Evolutionary conservation across 2,329 filamentous ascomycete species (phyloP), one percentile per base, ranked within the genome.

Genomic region (Ceratocystis diversiconidia): DNA sequence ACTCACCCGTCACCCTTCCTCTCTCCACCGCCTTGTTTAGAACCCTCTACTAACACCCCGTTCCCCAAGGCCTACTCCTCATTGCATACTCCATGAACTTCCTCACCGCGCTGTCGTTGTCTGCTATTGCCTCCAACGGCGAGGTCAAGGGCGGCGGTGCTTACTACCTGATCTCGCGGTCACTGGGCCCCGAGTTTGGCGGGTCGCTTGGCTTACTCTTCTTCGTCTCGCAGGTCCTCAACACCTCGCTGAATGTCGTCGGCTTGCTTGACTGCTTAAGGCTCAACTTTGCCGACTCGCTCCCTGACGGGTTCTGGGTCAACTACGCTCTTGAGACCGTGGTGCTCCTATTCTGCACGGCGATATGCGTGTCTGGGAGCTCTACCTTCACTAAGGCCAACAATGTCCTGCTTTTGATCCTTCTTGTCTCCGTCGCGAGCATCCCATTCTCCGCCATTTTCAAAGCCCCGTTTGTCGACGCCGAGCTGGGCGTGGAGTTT

Each of bases 161-260:
- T 46, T 95, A 95, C 73, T 95, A 92, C 71, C 78, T 95, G 66
- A 95, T 95, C 66, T 95, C 90, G 5, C 82, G 90, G 68, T 92
- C 88, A 57, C 77, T 95, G 2, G 90, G 90, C 0, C 90, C 90
- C 5, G 90, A 95, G 71, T 95, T 95, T 72, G 90, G 90, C 30
- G 90, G 90, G 17, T 90, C 89, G 1, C 95, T 95, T 69, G 90
- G 90, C 1, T 81, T 95, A 28, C 83, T 95, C 12, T 95, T 95
- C 74, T 95, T 94, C 73, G 79, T 95, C n/a, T 89, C 90, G n/a
- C 89, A 90, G 69, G 87, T 89, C 1, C 84, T 95, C 72, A 95
- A 92, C 72, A 91, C 90, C 0, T 88, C 88, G 46, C 83, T 95
- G 80, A 95, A 95, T 72, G 84, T 92, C 28, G 89, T 95, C 55